Percentiles rank a stretch among this genome's conserved stretches.
Evolutionary conservation across 306 rosid genomes (phyloP).

Genomic region (Chamaecrista fasciculata): DNA sequence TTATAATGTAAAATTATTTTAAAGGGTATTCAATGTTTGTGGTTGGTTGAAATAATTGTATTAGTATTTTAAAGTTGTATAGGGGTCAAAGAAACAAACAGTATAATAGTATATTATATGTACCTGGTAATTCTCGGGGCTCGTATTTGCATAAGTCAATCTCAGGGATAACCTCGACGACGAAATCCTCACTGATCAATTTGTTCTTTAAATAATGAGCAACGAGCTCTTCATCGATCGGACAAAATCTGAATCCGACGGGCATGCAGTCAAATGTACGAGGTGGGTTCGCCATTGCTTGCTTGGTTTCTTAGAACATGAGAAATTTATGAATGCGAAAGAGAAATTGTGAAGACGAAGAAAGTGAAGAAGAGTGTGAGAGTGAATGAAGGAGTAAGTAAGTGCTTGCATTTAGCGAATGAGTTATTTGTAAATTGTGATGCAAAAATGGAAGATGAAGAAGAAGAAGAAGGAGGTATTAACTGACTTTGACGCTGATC

Average conservation of each 20-base stretch:
- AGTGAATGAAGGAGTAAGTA: background rate
- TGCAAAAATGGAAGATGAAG: no score
- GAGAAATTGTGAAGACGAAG: background rate
- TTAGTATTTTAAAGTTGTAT: no score
- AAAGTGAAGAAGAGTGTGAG: background rate
- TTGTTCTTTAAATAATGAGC: constrained; percentile 45
- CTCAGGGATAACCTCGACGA: constrained; percentile 29
- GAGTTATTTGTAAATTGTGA: background rate
- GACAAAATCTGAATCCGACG: constrained; percentile 60
- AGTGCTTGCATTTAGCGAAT: background rate
- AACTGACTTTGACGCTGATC: background rate
- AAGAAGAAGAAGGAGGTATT: no score
- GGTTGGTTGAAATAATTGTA: no score
- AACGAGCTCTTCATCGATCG: constrained; percentile 69
- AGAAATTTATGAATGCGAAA: background rate
- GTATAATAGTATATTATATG: no score
- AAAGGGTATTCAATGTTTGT: no score
- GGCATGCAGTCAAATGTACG: background rate
- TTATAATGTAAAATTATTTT: no score
- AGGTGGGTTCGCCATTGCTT: constrained; percentile 8
- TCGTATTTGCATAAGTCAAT: constrained; percentile 48
- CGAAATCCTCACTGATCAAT: constrained; percentile 20
- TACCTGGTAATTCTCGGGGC: no score
- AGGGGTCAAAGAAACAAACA: no score
- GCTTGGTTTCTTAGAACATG: background rate